These are phyloP conservation scores for Balansia obtecta DNA, from an alignment of 2,329 filamentous ascomycete species.

Conservation along the genomic window DNA sequence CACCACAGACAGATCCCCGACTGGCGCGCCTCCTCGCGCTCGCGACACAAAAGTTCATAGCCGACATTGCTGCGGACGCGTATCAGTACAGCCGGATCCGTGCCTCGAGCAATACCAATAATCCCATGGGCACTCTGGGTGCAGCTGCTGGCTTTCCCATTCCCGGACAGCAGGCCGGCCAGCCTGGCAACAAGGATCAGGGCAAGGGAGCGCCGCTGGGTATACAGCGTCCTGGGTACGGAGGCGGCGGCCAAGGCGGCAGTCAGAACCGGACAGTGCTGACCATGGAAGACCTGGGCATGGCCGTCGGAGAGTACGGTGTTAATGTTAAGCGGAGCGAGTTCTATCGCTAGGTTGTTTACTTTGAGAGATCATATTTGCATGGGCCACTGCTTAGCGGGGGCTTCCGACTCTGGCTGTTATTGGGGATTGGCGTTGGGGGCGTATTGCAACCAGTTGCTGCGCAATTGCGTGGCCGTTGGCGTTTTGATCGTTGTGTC, in stretches of 20 bases:
- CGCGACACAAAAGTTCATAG: conserved; percentile 98
- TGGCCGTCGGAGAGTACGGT: conserved; percentile 95
- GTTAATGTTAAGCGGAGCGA: conserved; percentile 96
- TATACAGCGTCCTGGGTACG: conserved; percentile 67
- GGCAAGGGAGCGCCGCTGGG: conserved; percentile 50
- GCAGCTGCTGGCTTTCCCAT: conserved; percentile 59
- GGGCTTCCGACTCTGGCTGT: not conserved
- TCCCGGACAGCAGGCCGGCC: conserved; percentile 47
- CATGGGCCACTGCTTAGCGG: not conserved
- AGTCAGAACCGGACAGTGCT: conserved; percentile 86
- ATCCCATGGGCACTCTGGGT: conserved; percentile 78
- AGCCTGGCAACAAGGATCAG: conserved; percentile 43
- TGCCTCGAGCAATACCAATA: conserved; percentile 75
- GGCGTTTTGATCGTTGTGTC: not conserved
- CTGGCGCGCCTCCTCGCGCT: conserved; percentile 88
- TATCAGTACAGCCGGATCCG: conserved; percentile 97
- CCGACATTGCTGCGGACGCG: conserved; percentile 91
- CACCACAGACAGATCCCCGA: conserved; percentile 78
- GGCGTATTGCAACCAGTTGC: not conserved
- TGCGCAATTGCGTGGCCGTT: not conserved
- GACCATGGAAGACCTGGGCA: conserved; percentile 97
- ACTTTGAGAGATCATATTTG: not conserved
- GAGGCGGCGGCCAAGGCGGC: conserved; percentile 79
- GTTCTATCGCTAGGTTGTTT: conserved; percentile 65
- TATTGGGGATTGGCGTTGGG: not conserved